Evolutionary conservation across 192 early-diverging fungal species (phyloP).

Genomic region (Tieghemiomyces parasiticus): DNA sequence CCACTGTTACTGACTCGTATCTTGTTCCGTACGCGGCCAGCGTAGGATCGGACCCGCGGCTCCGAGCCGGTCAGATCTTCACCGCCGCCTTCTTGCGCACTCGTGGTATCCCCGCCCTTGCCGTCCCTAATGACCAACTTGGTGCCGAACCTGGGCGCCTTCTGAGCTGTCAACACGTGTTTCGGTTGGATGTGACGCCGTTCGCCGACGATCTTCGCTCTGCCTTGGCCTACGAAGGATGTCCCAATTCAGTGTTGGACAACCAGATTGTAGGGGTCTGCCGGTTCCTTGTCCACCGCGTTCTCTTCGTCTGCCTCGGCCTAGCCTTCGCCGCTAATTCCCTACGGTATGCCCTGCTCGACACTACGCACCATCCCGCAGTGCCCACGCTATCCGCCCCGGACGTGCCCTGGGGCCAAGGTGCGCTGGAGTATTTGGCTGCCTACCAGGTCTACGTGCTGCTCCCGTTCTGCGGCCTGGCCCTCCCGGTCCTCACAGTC

Average conservation of each 20-base stretch:
- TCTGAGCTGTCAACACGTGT: slow-evolving; percentile 44
- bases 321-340: slow-evolving; percentile 39
- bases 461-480: slow-evolving; percentile 41
- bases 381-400: slow-evolving; percentile 6
- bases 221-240: slow-evolving; percentile 36
- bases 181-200: slow-evolving; percentile 58
- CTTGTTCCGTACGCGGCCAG: slow-evolving; percentile 11
- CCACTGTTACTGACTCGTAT: slow-evolving; percentile 4
- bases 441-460: slow-evolving; percentile 44
- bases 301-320: slow-evolving; percentile 38
- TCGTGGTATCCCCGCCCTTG: slow-evolving; percentile 16
- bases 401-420: slow-evolving; percentile 1
- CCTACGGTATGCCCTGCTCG: slow-evolving; percentile 38
- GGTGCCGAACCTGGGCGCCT: slow-evolving; percentile 22
- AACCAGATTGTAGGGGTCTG: slow-evolving; percentile 43
- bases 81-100: slow-evolving; percentile 43
- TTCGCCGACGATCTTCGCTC: slow-evolving; percentile 38
- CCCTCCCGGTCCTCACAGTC: slow-evolving; percentile 51
- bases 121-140: slow-evolving; percentile 22
- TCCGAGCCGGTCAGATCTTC: slow-evolving; percentile 46
- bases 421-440: slow-evolving; percentile 37
- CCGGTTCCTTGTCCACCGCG: slow-evolving; percentile 27
- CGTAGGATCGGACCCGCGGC: slow-evolving; percentile 15
- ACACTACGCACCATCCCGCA: slow-evolving; percentile 17
- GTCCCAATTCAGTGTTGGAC: slow-evolving; percentile 49